Evolutionary conservation across 1,284 basidiomycete genomes (phyloP), one percentile per base, ranked within the genome.

Genomic region (Golubevia pallescens): DNA sequence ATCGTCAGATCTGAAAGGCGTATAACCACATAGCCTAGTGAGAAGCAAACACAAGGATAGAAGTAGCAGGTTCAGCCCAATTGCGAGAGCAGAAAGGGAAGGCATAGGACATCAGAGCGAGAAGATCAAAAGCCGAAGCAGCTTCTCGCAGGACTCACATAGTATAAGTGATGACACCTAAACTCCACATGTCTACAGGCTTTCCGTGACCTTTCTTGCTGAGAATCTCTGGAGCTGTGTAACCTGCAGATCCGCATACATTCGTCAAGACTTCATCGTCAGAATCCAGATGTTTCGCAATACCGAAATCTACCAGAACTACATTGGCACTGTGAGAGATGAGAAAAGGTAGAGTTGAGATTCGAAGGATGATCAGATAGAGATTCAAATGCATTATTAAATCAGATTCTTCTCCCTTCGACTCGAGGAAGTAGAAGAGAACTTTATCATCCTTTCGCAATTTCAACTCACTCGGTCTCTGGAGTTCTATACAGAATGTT

Each of bases 171-270:
- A 99, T 97, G 70, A 98, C 90, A 0, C 96, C 96, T 8, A 92
- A 91, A 60, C 92, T 92, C 96, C 96, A 98, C 53, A 96, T 87
- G 85, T 98, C 96, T 8, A 97, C 95, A 4, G 93, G 90, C 84
- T 94, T 94, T 42, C 94, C 92, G 81, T 99, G 95, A 0, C 93
- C 93, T 52, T 89, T 86, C 75, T 92, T 91, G 67, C 89, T 90
- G 24, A 98, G 88, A 3, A 99, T 93, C 85, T 99, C 96, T 24
- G 84, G 85, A 1, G 75, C 75, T 74, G 24, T n/a, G 80, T 98
- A 98, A 0, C 95, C 95, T 69, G 96, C 91, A 74, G 92, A 93
- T 0, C 96, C 96, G 0, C 95, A 95, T 1, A 96, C 87, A 0
- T 91, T 90, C 23, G 90, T 90, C 1, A 98, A 87, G 67, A 92